Evolutionary conservation across 441 rosid genomes (phyloP).

Genomic region (Pelargonium cotyledonis): DNA sequence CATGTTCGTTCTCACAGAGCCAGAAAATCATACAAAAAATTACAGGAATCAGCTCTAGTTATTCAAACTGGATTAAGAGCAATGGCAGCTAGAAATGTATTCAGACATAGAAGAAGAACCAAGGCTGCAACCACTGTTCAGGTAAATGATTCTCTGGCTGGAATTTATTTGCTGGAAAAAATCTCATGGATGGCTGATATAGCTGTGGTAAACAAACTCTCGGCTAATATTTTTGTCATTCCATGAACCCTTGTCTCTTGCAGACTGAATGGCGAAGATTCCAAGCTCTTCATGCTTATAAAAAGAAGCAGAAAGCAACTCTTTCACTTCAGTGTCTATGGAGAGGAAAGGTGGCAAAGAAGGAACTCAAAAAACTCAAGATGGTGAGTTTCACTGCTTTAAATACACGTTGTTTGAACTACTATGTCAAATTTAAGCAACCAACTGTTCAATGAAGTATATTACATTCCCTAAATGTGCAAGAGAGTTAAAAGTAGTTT

Average conservation of each 20-base stretch:
- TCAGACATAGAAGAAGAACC: constrained; percentile 47
- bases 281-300: constrained; percentile 40
- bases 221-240: constrained; percentile 2
- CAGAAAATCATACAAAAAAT: constrained; percentile 53
- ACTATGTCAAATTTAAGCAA: constrained; percentile 1
- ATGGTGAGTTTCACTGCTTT: constrained; percentile 38
- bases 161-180: not conserved
- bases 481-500: constrained; percentile 1
- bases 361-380: constrained; percentile 56
- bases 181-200: not conserved
- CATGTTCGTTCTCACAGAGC: constrained; percentile 61
- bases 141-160: constrained; percentile 29
- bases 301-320: constrained; percentile 40
- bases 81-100: constrained; percentile 69
- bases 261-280: constrained; percentile 56
- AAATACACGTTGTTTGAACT: constrained; percentile 8
- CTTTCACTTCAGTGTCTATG: constrained; percentile 52
- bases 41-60: constrained; percentile 52
- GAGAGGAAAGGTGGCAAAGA: constrained; percentile 57
- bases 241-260: constrained; percentile 13
- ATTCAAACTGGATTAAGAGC: constrained; percentile 91
- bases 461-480: constrained; percentile 1
- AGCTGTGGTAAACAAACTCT: not conserved
- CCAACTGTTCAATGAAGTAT: not conserved
- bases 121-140: constrained; percentile 53